Evolutionary conservation across 129 eudicot genomes (phyloP), one percentile per base, ranked within the genome.

Genomic region (Saposhnikovia divaricata): DNA sequence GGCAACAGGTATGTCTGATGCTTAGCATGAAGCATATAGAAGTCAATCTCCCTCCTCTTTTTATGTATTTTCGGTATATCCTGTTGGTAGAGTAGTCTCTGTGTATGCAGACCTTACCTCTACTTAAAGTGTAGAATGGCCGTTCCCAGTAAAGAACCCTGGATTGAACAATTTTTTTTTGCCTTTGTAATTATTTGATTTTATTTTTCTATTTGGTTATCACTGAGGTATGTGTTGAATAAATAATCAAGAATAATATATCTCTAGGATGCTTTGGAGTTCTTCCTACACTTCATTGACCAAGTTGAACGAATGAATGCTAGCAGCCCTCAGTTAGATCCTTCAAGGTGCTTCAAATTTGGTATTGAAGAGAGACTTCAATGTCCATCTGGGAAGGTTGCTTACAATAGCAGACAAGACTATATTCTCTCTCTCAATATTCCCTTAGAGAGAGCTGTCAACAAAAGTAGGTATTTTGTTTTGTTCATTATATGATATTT

Each of bases 301-400:
- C 99, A 96, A 86, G 97, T 96, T 89, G 99, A 96, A 77, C 85
- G 96, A 45, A 61, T 78, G 57, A 89, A 92, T 87, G 76, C 86
- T 51, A 87, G 89, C 59, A 87, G 83, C 47, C 93, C 93, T 65
- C 86, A 75, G 66, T 81, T 85, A 84, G 99, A 96, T 81, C 98
- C 99, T 44, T 89, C 97, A 70, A 92, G 95, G 83, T 87, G 92
- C 75, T 90, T 96, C 84, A 96, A 92, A 87, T 96, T 96, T 81
- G 99, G 99, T 39, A 87, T 96, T 85, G 99, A 96, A 87, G 99
- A 96, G 80, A 88, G 98, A 69, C 79, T 96, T 81, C 90, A 88
- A 81, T 96, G 99, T 44, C 87, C 97, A 23, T 96, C 99, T 23
- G 99, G 99, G 45, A 96, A 89, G 83, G 99, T 96, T 87, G 88